phyloP scores from a whole-genome alignment of 2,329 filamentous ascomycete species.

The Alternaria sp. region DNA sequence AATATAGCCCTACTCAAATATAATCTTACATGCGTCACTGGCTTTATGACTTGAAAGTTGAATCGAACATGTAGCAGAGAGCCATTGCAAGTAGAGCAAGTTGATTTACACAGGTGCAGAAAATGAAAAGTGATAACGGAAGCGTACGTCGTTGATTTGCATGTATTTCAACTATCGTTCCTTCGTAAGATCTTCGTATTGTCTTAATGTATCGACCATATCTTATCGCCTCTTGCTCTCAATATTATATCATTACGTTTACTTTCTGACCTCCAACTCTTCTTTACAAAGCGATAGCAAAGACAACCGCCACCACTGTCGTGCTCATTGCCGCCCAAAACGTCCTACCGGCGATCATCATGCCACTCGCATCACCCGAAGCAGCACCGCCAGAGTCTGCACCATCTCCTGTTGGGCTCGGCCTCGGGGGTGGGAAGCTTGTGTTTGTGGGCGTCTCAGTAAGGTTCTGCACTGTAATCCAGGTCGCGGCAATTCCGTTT shows the following conservation, averaged over 20 bases:
- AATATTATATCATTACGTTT: neutral
- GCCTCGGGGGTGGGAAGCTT: slow-evolving; percentile 30
- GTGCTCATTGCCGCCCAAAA: slow-evolving; percentile 8
- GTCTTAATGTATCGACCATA: neutral
- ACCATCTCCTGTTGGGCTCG: slow-evolving; percentile 23
- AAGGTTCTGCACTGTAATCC: slow-evolving; percentile 49
- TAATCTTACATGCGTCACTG: neutral
- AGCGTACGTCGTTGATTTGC: neutral
- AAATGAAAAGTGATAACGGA: neutral
- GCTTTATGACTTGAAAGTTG: neutral
- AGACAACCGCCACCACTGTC: slow-evolving; percentile 29
- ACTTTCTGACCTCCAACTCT: neutral
- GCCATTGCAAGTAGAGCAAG: neutral
- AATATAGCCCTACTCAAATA: neutral
- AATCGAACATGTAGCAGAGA: neutral
- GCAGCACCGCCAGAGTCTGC: neutral
- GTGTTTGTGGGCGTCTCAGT: slow-evolving; percentile 28
- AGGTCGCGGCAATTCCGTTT: slow-evolving; percentile 49
- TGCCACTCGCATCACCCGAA: slow-evolving; percentile 19
- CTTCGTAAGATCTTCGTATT: neutral
- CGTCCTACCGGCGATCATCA: slow-evolving; percentile 17
- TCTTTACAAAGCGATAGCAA: slow-evolving; percentile 32
- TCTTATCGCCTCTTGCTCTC: neutral
- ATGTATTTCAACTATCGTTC: neutral
- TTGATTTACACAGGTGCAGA: neutral